Evolutionary conservation across 805 yeast species (phyloP), one percentile per base, ranked within the genome.

Genomic region (Priceomyces melissophilus): DNA sequence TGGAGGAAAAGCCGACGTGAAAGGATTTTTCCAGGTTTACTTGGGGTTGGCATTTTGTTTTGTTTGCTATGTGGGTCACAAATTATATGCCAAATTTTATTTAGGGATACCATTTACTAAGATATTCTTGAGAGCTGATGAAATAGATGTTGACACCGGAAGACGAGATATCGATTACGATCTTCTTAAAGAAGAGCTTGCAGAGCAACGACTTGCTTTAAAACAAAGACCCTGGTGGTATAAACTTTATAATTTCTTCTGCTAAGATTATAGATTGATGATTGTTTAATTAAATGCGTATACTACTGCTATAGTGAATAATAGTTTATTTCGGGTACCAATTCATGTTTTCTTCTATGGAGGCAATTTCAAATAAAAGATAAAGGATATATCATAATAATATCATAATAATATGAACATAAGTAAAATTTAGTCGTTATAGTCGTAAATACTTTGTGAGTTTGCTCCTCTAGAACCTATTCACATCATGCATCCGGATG

Each of bases 131-230:
- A 58, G 52, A 35, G 57, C 66, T 40, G 50, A 44, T 14, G 69
- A 67, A 25, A 55, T 68, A 32, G 73, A 69, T 51, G 57, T 69
- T 49, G 73, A 69, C 49, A 63, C 72, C 8, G 74, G 74, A n/a
- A 65, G 73, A 58, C 57, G 63, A 43, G 61, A 57, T 32, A 43
- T 62, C 36, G 69, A 68, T 45, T 36, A 65, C 29, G 73, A 68
- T 44, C 33, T 46, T 10, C 62, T 69, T 55, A 67, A 63, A 39
- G 67, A 67, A 55, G 65, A 67, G 48, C 55, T 67, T 44, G 73
- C 72, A 15, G 72, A 67, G 42, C 69, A 66, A 38, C 59, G 47
- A 40, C 58, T 55, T 10, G 14, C 32, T 27, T 12, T 39, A 25
- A 29, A 27, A 16, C 32, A 14, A 15, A 39, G 34, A 20, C 38